A percentile compares a stretch with the other conserved stretches of the same genome.
These are phyloP conservation scores for Erigeron philadelphicus DNA, from an alignment of 140 eudicot species.

Conservation along the genomic window DNA sequence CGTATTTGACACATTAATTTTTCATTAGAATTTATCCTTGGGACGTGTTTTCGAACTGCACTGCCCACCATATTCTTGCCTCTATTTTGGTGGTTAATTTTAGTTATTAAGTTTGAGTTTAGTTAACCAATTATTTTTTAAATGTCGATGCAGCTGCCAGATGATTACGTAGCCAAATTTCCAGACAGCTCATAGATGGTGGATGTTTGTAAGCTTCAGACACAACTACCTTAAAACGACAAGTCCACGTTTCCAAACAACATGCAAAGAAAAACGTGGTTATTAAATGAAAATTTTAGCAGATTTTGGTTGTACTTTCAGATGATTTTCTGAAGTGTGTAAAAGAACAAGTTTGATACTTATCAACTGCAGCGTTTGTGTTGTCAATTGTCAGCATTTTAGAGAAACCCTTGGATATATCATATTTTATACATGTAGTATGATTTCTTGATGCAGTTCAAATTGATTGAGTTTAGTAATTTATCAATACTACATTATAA, in stretches of 20 bases:
- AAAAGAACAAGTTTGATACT: slow-evolving; percentile 23
- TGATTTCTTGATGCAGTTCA: slow-evolving; percentile 6
- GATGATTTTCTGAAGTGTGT: slow-evolving; percentile 33
- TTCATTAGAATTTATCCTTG: no score
- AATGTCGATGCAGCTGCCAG: slow-evolving; percentile 23
- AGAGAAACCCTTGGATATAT: slow-evolving; percentile 25
- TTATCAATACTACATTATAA: background rate
- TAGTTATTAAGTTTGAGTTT: background rate
- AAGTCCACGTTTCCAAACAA: slow-evolving; percentile 12
- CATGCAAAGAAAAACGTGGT: background rate
- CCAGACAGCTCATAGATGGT: slow-evolving; percentile 31
- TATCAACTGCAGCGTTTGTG: slow-evolving; percentile 21
- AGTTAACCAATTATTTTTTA: slow-evolving; percentile 10
- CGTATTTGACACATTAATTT: no score
- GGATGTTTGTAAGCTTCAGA: slow-evolving; percentile 1
- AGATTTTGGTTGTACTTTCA: slow-evolving; percentile 24
- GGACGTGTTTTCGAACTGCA: no score
- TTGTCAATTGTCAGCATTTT: slow-evolving; percentile 12
- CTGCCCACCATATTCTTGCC: background rate
- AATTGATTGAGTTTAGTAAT: no score
- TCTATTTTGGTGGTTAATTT: background rate
- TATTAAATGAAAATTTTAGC: background rate
- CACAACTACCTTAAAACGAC: slow-evolving; percentile 10
- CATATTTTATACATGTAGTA: slow-evolving; percentile 11
- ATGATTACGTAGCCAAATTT: slow-evolving; percentile 34